Evolutionary conservation across 2,329 filamentous ascomycete genomes (phyloP), one percentile per base, ranked within the genome.

Genomic region (Ophiobolus disseminans): DNA sequence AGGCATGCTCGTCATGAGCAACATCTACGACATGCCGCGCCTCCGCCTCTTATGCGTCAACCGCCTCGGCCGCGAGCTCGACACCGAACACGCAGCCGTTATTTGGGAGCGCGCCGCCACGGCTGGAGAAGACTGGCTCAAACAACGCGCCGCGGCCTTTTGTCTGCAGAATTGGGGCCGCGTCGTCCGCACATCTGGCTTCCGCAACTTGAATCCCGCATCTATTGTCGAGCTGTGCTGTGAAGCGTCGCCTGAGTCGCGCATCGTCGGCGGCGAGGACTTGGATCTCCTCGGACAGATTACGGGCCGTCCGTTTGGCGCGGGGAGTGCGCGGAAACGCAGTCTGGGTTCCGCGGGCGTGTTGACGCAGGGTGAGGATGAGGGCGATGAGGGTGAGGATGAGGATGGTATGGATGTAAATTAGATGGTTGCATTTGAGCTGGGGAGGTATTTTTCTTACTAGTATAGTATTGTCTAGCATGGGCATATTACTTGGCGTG

Each of bases 21-120:
- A 97, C 72, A 90, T 97, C 37, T 99, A 99, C 76, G 93, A 97
- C 68, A 95, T 99, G 77, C 92, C 92, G 1, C 91, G 94, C 60
- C 84, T 99, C 19, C 89, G 93, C 16, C 83, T 96, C 6, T 81
- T 97, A 1, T 97, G 93, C 70, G 89, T 97, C 45, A 93, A 96
- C 69, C 85, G 94, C 7, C 82, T 99, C 3, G 88, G 89, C 46
- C 89, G 90, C 53, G 94, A 99, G 68, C 83, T 99, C 3, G 93
- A 97, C 68, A 88, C 97, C 30, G 90, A 96, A 51, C 91, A 97
- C 67, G 93, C 93, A 2, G 96, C 94, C 57, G 88, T 95, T 60
- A 92, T 96, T 47, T 99, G 95, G 91, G 92, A 97, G 73, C 91
- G 91, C 57, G 91, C 94, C 2, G 89, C 88, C 6, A 85, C 93